Conservation (phyloP, 2,329 filamentous ascomycete species). For the Lizonia empirigonia region DNA sequence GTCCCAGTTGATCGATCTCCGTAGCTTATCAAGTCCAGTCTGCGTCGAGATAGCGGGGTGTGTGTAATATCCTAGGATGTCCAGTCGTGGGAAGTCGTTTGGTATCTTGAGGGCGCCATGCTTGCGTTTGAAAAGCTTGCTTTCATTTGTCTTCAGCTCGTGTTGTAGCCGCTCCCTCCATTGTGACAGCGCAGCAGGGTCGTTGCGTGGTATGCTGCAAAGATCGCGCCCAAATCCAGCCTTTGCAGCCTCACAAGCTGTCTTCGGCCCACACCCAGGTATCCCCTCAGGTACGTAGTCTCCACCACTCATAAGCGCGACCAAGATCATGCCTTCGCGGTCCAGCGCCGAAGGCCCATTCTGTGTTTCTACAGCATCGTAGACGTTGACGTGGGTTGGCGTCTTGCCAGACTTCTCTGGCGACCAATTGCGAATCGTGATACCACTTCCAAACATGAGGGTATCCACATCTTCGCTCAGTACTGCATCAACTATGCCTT, state of each 20-base stretch:
- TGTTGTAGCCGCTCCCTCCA: constrained; percentile 77
- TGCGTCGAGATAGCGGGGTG: constrained; percentile 78
- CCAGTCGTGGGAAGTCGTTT: constrained; percentile 77
- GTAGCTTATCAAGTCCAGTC: constrained; percentile 62
- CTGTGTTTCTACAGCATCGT: constrained; percentile 67
- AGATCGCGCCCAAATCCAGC: constrained; percentile 84
- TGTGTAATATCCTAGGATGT: constrained; percentile 84
- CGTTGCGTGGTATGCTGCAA: constrained; percentile 66
- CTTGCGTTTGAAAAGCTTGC: constrained; percentile 75
- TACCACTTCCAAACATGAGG: constrained; percentile 90
- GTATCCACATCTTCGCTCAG: constrained; percentile 97
- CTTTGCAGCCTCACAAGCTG: constrained; percentile 86
- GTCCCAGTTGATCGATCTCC: constrained; percentile 64
- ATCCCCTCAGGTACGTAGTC: constrained; percentile 92
- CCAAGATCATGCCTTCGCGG: constrained; percentile 87
- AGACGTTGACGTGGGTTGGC: constrained; percentile 86
- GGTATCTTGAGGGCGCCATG: constrained; percentile 78
- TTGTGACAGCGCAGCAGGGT: constrained; percentile 62
- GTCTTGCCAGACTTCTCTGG: constrained; percentile 70
- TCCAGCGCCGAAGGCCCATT: constrained; percentile 68
- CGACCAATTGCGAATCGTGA: constrained; percentile 82
- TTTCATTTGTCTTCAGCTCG: constrained; percentile 84
- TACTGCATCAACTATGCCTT: constrained; percentile 77
- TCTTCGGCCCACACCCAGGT: constrained; percentile 82
- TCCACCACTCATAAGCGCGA: constrained; percentile 93